Evolutionary conservation across 177 flowering plant genomes (phyloP).

Genomic region (Vitis hybrid): DNA sequence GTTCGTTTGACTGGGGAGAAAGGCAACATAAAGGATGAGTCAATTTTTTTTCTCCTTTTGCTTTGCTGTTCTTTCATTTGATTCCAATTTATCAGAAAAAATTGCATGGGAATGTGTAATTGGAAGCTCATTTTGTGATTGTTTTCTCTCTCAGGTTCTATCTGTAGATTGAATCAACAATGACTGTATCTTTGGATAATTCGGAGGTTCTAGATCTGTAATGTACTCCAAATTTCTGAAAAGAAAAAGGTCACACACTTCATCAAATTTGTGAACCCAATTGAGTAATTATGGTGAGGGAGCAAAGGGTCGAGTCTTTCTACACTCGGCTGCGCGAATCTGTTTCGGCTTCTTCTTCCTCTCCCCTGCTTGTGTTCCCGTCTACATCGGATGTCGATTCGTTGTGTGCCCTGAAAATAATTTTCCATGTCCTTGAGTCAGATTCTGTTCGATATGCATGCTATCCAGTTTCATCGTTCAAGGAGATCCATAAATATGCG

Average conservation of each 20-base stretch:
- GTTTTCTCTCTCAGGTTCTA: no score
- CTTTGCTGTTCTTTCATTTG: no score
- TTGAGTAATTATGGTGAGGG: conserved; percentile 66
- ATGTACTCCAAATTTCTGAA: no score
- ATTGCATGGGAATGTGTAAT: no score
- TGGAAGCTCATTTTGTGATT: no score
- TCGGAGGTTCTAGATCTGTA: no score
- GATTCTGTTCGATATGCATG: conserved; percentile 85
- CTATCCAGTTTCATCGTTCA: conserved; percentile 86
- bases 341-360: conserved; percentile 40
- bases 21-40: no score
- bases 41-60: no score
- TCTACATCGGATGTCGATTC: conserved; percentile 94
- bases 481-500: conserved; percentile 66
- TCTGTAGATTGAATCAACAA: no score
- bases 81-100: no score
- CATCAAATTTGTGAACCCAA: neutral
- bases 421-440: conserved; percentile 72
- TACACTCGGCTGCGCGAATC: conserved; percentile 71
- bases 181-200: no score
- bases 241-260: neutral
- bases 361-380: conserved; percentile 85
- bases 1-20: no score
- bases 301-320: conserved; percentile 63
- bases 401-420: conserved; percentile 73